Conservation (phyloP, 2,329 filamentous ascomycete genomes). For the Trichoderma aggressivum region DNA sequence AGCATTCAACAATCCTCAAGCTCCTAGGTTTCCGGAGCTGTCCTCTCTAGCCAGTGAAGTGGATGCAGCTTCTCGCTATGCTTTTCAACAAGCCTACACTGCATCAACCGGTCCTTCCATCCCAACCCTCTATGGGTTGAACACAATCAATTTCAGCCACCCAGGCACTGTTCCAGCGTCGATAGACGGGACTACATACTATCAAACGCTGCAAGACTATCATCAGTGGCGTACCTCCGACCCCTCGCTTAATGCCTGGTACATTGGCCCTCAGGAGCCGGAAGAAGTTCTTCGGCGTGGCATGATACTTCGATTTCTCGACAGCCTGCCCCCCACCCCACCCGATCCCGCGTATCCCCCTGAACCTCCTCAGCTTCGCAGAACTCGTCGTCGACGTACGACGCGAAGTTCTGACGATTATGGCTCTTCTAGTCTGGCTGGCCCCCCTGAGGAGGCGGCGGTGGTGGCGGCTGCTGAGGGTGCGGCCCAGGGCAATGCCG, state of each 20-base stretch:
- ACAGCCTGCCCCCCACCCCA: neutral
- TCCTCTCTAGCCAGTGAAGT: neutral
- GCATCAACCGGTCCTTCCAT: neutral
- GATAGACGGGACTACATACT: neutral
- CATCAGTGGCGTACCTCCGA: neutral
- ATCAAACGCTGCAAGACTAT: neutral
- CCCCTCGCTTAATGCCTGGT: neutral
- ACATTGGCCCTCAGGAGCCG: neutral
- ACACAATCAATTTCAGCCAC: neutral
- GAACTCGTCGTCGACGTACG: neutral
- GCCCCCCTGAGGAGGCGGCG: neutral
- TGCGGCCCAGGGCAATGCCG: neutral
- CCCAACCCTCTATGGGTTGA: neutral
- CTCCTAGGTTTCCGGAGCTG: neutral
- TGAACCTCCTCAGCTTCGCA: neutral
- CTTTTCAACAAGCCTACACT: neutral
- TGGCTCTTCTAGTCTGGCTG: neutral
- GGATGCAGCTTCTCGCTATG: neutral
- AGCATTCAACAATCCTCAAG: neutral
- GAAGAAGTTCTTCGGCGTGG: neutral
- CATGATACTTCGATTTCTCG: neutral
- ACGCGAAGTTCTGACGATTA: neutral
- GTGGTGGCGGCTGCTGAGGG: neutral
- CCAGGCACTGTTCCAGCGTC: neutral
- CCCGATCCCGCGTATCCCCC: neutral